Percentiles rank a stretch among this genome's conserved stretches.
Conservation (phyloP, 148 eudicot genomes). For the Rhododendron griersonianum region DNA sequence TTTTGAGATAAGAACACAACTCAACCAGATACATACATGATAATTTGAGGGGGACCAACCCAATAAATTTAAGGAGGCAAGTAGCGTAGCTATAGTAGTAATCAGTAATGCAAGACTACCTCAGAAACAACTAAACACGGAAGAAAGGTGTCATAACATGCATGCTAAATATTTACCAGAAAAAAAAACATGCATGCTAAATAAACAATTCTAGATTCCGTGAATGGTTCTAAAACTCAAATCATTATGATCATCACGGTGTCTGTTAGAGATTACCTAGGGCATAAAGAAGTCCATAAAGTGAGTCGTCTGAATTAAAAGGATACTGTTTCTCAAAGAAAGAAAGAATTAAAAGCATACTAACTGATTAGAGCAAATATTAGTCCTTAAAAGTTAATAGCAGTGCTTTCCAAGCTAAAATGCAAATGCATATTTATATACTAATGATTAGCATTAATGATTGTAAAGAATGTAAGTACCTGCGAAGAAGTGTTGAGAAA, state of each 20-base stretch:
- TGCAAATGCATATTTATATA: background rate
- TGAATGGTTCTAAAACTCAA: background rate
- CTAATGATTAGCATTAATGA: background rate
- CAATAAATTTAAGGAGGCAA: background rate
- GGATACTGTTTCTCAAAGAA: background rate
- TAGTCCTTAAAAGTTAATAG: background rate
- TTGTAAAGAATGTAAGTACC: background rate
- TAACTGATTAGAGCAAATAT: background rate
- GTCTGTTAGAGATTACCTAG: background rate
- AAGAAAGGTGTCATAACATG: background rate
- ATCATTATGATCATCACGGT: background rate
- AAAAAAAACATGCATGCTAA: background rate
- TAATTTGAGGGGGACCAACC: background rate
- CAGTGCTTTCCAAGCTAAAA: background rate
- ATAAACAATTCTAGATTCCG: background rate
- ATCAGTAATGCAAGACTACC: background rate
- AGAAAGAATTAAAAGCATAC: background rate
- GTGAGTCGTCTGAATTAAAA: background rate
- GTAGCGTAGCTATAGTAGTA: background rate
- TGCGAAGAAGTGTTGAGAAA: background rate
- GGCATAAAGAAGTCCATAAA: background rate
- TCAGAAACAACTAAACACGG: background rate
- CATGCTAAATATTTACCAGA: background rate
- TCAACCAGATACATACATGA: background rate
- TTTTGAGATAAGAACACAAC: background rate